A percentile compares a stretch with the other conserved stretches of the same genome.
These are phyloP conservation scores for Chaetomium strumarium DNA, from an alignment of 2,329 filamentous ascomycete species.

Conservation along the genomic window DNA sequence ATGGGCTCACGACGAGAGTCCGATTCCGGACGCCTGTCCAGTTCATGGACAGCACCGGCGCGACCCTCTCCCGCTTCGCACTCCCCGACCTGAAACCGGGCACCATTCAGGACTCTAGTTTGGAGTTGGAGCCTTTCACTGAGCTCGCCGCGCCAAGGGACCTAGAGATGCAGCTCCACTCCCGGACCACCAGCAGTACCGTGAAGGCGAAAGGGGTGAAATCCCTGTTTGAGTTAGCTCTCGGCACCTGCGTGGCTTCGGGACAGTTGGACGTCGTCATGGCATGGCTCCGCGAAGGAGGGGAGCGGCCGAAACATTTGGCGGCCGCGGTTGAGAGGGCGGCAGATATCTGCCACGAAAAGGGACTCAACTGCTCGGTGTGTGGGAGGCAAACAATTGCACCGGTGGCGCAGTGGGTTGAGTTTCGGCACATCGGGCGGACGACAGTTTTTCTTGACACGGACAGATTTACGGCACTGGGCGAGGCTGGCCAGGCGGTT, in stretches of 20 bases:
- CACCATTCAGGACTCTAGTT: not conserved
- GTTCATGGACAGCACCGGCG: conserved; percentile 24
- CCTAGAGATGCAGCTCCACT: not conserved
- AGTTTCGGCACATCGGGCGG: conserved; percentile 48
- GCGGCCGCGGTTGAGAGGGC: conserved; percentile 36
- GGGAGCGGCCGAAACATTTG: conserved; percentile 29
- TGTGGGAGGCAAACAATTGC: conserved; percentile 46
- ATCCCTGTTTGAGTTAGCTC: conserved; percentile 46
- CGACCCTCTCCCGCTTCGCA: conserved; percentile 23
- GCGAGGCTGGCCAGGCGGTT: conserved; percentile 31
- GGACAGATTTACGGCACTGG: conserved; percentile 12
- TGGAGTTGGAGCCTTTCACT: conserved; percentile 21
- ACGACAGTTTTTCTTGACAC: conserved; percentile 17
- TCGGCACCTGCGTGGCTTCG: conserved; percentile 37
- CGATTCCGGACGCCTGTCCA: conserved; percentile 28
- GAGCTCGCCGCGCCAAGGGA: conserved; percentile 17
- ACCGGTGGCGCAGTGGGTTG: conserved; percentile 54
- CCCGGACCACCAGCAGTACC: not conserved
- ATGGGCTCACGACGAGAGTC: conserved; percentile 18
- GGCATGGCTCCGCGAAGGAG: conserved; percentile 6
- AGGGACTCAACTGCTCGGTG: conserved; percentile 46
- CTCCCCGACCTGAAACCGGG: conserved; percentile 7
- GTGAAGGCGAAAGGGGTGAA: conserved; percentile 32
- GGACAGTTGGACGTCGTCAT: conserved; percentile 37
- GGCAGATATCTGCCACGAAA: conserved; percentile 38